phyloP scores from a whole-genome alignment of 108 stramenopile genomes.

The Nitzschia putrida region DNA sequence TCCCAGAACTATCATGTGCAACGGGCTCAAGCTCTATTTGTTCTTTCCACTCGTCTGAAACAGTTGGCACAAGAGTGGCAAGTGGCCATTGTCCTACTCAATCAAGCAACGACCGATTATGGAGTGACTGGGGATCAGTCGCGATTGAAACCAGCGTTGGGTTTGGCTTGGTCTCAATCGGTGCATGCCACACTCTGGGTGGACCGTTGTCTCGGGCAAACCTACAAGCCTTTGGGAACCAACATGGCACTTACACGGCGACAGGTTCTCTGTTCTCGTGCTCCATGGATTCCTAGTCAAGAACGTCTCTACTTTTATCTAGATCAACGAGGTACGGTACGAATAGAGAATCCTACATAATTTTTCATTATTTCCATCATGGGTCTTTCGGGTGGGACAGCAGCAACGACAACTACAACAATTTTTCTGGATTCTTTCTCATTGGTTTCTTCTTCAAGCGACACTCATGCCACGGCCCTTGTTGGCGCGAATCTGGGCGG shows the following conservation, averaged over 20 bases:
- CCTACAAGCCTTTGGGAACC: neutral
- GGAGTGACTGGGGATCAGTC: neutral
- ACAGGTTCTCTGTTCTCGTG: conserved; percentile 17
- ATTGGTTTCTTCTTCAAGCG: conserved; percentile 14
- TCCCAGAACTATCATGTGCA: neutral
- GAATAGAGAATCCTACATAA: conserved; percentile 5
- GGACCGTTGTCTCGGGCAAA: neutral
- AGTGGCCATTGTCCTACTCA: conserved; percentile 61
- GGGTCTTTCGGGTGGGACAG: too few relatives aligned
- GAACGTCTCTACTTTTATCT: conserved; percentile 20
- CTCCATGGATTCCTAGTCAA: conserved; percentile 24
- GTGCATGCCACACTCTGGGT: conserved; percentile 56
- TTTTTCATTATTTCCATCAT: too few relatives aligned
- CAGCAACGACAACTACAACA: neutral
- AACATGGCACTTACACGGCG: conserved; percentile 1
- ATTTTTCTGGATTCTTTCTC: neutral
- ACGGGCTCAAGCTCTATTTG: conserved; percentile 46
- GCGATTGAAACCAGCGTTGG: conserved; percentile 55
- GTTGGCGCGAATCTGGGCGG: conserved; percentile 35
- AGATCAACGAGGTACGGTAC: conserved; percentile 29
- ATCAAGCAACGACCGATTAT: conserved; percentile 56
- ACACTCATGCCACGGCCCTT: conserved; percentile 50
- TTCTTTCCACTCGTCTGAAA: conserved; percentile 47
- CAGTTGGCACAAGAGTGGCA: conserved; percentile 43
- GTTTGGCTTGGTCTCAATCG: conserved; percentile 74